Evolutionary conservation across 2,329 filamentous ascomycete species (phyloP), one percentile per base, ranked within the genome.

Genomic region (Anthostomella pinea): DNA sequence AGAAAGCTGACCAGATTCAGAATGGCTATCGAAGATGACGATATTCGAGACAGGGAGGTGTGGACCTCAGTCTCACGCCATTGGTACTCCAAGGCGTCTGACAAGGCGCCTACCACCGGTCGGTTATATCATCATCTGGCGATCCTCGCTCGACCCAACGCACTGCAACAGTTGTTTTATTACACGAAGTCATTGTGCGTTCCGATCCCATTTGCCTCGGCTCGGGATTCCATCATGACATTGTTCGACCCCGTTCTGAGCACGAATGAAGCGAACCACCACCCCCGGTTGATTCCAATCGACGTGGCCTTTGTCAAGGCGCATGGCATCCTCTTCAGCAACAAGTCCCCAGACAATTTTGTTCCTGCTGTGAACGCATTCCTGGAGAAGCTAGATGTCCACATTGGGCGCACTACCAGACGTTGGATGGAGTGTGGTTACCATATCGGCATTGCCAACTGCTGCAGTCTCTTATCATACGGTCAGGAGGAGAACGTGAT

Each of bases 21-120:
- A 1, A 96, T 96, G 89, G 88, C 89, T 0, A 89, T 96, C 28
- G 90, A 96, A 58, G 85, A 95, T 25, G 79, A 85, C 17, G 83
- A 93, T 44, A 72, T 85, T 14, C 65, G 75, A 2, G 85, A 91
- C 37, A 70, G 85, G 1, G 87, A 95, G 31, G 77, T 81, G 0
- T 97, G 91, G 91, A 86, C 85, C 0, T 74, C 75, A 0, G 86
- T 95, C 0, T 85, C 85, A 0, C 70, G 83, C 0, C 81, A 83
- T 26, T 97, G 91, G 93, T 96, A 94, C 48, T 81, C 77, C 3
- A 85, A 85, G 49, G 87, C 87, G 0, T 85, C 86, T 0, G 85
- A 95, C 48, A 82, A 81, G 18, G 79, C 79, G 0, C 87, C 90
- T 0, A 75, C 75, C 0, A 81, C 85, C 0, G 91, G 91, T 0